Evolutionary conservation across 1,284 basidiomycete species (phyloP).

Genomic region (Fomitopsis pinicola): DNA sequence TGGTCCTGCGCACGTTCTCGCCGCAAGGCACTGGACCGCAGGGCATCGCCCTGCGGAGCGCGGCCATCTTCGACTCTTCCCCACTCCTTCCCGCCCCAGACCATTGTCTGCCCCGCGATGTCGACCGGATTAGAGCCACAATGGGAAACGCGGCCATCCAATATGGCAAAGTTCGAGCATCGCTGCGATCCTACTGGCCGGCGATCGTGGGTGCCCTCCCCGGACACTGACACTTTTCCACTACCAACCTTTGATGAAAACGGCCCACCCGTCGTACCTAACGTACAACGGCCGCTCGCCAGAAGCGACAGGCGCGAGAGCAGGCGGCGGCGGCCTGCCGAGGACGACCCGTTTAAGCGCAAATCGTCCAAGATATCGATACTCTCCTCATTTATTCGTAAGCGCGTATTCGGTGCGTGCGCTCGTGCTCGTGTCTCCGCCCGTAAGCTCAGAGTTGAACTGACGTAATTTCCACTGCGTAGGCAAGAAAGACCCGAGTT

Average conservation of each 20-base stretch:
- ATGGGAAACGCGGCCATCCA: slow-evolving; percentile 12
- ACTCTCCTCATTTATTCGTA: slow-evolving; percentile 2
- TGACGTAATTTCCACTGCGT: slow-evolving; percentile 4
- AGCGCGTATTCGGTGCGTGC: slow-evolving; percentile 6
- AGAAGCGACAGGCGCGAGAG: slow-evolving; percentile 1
- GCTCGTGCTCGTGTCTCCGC: not conserved
- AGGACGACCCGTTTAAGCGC: slow-evolving; percentile 6
- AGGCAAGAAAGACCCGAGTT: slow-evolving; percentile 4
- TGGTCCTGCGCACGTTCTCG: not conserved
- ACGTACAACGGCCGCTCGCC: not conserved
- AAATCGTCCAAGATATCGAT: not conserved
- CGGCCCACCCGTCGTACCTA: slow-evolving; percentile 3
- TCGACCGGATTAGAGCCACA: slow-evolving; percentile 1
- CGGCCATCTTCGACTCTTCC: not conserved
- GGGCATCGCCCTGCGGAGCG: not conserved
- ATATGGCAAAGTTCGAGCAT: slow-evolving; percentile 2
- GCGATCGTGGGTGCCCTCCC: slow-evolving; percentile 9
- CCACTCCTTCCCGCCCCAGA: not conserved
- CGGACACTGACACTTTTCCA: not conserved
- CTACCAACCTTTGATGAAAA: not conserved
- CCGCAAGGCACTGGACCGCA: not conserved
- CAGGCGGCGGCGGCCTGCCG: slow-evolving; percentile 1
- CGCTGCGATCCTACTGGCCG: slow-evolving; percentile 1
- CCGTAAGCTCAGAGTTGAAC: not conserved
- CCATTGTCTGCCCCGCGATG: not conserved